Base-by-base conservation (phyloP, 345 rosid genomes). In the Eucalyptus globulus region DNA sequence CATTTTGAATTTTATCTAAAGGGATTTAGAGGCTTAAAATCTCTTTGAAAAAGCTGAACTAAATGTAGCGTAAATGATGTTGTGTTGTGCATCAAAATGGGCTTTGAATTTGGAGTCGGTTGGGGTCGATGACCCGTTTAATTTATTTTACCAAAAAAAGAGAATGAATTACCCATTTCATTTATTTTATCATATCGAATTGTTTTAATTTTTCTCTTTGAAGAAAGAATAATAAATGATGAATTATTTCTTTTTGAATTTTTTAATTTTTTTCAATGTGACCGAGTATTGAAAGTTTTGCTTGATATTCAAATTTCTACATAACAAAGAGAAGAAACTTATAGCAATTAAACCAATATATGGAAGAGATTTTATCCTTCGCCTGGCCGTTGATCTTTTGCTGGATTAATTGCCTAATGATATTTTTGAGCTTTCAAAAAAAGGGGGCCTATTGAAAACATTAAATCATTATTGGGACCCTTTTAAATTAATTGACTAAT, bases 81-180 rank as follows among this genome's bases (percentile, higher is more conserved):
- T 22, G 62, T 54, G 27, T 24, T 0, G 14, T 24, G 29, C 29
- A 58, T 58, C 1, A 24, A 24, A 58, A 58, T 58, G 7, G n/a
- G 1, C 1, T 58, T 2, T 10, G 14, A 4, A 4, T 3, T 26
- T 5, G 65, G 34, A 34, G 34, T 34, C 34, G 34, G n/a, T n/a
- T n/a, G n/a, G n/a, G n/a, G n/a, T n/a, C n/a, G 14, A 56, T 56
- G 29, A 24, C 3, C 1, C 0, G 1, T 27, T 60, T 27, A 0
- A 11, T 27, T 27, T 60, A 12, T 60, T 60, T 27, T 27, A 60
- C 16, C 12, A 8, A 27, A 27, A 27, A 27, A 7, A 27, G 8
- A 27, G 1, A 16, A 60, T 53, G 11, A 1, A 53, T 53, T n/a
- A n/a, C n/a, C n/a, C n/a, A n/a, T n/a, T n/a, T n/a, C n/a, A n/a